Percentiles rank a stretch among this genome's conserved stretches.
phyloP scores from a whole-genome alignment of 176 grass and related monocot genomes.

The Areca catechu region DNA sequence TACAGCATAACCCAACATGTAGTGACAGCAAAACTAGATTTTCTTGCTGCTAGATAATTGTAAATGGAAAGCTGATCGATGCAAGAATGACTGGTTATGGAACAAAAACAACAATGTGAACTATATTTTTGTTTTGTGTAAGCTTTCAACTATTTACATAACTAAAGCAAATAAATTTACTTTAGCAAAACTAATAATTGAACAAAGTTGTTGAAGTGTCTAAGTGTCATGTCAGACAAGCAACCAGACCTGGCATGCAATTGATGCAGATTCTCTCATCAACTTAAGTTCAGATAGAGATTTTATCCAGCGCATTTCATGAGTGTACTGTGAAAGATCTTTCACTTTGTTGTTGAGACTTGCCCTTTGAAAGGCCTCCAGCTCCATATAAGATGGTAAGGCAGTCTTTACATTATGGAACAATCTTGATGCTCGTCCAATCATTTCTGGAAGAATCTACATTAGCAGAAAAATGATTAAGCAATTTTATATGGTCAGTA shows the following conservation, averaged over 20 bases:
- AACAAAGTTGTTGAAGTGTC: too few species aligned
- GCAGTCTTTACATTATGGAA: conserved; percentile 74
- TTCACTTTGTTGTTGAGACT: conserved; percentile 50
- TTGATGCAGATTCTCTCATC: conserved; percentile 86
- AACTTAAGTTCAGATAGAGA: conserved; percentile 68
- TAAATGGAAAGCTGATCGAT: too few species aligned
- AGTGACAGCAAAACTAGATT: too few species aligned
- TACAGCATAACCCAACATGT: too few species aligned
- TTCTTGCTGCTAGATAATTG: too few species aligned
- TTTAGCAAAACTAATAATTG: too few species aligned
- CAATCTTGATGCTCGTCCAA: conserved; percentile 47
- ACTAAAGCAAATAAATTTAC: too few species aligned
- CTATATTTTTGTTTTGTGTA: too few species aligned
- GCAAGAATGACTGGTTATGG: too few species aligned
- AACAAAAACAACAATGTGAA: too few species aligned
- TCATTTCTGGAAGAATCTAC: conserved; percentile 75
- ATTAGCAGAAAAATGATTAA: neutral
- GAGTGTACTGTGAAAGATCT: conserved; percentile 58
- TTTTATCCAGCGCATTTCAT: conserved; percentile 84
- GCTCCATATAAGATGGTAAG: conserved; percentile 49
- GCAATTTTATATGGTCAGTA: neutral
- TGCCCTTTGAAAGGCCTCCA: conserved; percentile 63
- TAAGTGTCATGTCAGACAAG: too few species aligned
- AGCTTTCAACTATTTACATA: too few species aligned
- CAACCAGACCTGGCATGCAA: conserved; percentile 62